Evolutionary conservation across 2,329 filamentous ascomycete species (phyloP).

Genomic region (Trichophyton verrucosum): DNA sequence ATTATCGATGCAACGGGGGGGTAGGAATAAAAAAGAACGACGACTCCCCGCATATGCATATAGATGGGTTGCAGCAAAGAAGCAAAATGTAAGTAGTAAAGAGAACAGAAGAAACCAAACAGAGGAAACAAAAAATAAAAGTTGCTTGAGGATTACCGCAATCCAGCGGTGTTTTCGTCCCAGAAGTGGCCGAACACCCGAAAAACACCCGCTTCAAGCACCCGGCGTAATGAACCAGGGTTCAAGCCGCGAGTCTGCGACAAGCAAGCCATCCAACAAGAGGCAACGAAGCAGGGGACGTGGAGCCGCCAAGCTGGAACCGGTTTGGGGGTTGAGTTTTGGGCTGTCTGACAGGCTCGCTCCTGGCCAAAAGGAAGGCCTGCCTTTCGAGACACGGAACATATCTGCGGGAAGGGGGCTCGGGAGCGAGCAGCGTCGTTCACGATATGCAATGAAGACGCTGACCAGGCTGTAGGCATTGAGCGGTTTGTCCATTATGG

Average conservation of each 20-base stretch:
- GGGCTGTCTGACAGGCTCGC: background rate
- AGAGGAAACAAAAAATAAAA: background rate
- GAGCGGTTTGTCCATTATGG: no score
- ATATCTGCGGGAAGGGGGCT: no score
- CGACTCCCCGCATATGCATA: background rate
- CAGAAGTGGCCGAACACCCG: background rate
- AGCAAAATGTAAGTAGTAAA: background rate
- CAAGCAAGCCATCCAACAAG: background rate
- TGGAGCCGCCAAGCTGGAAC: background rate
- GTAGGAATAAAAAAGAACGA: background rate
- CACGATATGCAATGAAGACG: no score
- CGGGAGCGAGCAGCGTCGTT: no score
- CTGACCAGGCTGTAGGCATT: no score
- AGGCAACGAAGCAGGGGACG: background rate
- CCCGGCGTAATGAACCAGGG: conserved; percentile 1
- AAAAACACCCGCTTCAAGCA: conserved; percentile 1
- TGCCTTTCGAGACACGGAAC: background rate
- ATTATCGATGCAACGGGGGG: no score
- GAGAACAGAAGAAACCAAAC: background rate
- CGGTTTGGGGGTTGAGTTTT: background rate
- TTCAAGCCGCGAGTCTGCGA: background rate
- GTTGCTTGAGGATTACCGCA: background rate
- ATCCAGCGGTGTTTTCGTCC: background rate
- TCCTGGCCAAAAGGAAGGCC: background rate
- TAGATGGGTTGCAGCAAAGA: background rate